Conservation (phyloP, 106 monocot species). For the Platanthera guangdongensis region DNA sequence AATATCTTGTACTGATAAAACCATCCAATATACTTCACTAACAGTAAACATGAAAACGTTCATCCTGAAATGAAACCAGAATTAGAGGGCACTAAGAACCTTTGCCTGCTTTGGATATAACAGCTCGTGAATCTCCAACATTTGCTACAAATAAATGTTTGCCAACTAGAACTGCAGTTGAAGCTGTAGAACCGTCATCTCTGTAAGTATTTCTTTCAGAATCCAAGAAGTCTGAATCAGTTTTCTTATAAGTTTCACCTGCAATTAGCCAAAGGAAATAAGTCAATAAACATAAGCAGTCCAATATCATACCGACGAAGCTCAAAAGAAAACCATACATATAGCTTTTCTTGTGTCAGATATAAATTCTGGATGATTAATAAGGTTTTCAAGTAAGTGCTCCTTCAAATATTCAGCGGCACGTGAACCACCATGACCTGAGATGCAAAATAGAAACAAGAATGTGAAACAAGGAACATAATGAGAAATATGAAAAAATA, state of each 20-base stretch:
- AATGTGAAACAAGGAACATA: slow-evolving; percentile 3
- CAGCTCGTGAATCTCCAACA: slow-evolving; percentile 43
- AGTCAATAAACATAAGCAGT: background rate
- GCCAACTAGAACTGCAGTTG: slow-evolving; percentile 80
- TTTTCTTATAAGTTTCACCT: slow-evolving; percentile 79
- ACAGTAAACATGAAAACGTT: background rate
- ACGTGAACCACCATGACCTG: slow-evolving; percentile 91
- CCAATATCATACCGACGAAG: background rate
- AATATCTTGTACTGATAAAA: background rate
- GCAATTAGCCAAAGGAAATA: slow-evolving; percentile 6
- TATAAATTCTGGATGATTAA: slow-evolving; percentile 78
- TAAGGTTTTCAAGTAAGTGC: slow-evolving; percentile 83
- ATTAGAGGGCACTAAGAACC: slow-evolving; percentile 17
- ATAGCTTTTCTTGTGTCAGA: slow-evolving; percentile 75
- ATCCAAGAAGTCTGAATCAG: slow-evolving; percentile 83
- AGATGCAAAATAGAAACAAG: background rate
- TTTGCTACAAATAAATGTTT: slow-evolving; percentile 88
- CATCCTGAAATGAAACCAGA: background rate
- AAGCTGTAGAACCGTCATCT: slow-evolving; percentile 96
- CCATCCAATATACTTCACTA: background rate
- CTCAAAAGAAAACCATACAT: slow-evolving; percentile 32
- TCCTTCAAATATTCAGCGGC: slow-evolving; percentile 94
- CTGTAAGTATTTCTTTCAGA: slow-evolving; percentile 55
- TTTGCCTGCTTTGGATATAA: slow-evolving; percentile 74
- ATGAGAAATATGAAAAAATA: background rate